Conservation (phyloP, 441 rosid species). For the Adansonia rubrostipa region DNA sequence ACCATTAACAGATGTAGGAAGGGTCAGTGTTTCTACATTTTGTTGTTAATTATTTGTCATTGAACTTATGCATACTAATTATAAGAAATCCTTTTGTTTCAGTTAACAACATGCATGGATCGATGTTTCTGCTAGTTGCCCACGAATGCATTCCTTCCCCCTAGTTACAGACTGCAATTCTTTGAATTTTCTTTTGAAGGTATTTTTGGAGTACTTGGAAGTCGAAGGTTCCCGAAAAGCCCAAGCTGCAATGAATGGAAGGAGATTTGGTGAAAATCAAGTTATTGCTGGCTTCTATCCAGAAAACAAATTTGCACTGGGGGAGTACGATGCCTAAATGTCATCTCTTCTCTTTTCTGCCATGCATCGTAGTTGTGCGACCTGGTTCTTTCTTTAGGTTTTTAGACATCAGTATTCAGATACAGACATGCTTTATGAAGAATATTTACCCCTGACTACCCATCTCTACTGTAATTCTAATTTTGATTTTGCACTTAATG, state of each 20-base stretch:
- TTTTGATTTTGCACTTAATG: not conserved
- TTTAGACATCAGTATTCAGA: not conserved
- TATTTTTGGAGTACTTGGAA: conserved; percentile 61
- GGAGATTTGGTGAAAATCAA: conserved; percentile 61
- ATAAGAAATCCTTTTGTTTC: not conserved
- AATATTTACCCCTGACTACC: not conserved
- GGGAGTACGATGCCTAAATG: conserved; percentile 44
- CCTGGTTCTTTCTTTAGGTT: not conserved
- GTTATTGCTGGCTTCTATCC: conserved; percentile 56
- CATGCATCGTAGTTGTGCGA: not conserved
- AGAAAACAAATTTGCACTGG: conserved; percentile 49
- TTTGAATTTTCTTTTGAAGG: conserved; percentile 33
- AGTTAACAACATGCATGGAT: not conserved
- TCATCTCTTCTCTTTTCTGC: not conserved
- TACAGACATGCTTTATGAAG: not conserved
- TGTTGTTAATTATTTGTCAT: not conserved
- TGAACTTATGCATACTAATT: not conserved
- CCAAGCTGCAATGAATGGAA: conserved; percentile 48
- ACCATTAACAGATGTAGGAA: conserved; percentile 52
- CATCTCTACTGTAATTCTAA: not conserved
- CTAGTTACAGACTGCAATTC: not conserved
- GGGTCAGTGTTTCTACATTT: conserved; percentile 36
- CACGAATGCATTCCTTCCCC: not conserved
- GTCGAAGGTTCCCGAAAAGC: conserved; percentile 47
- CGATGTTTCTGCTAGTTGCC: not conserved